Base-by-base conservation (phyloP, 345 rosid genomes). In the Citrus sp. region DNA sequence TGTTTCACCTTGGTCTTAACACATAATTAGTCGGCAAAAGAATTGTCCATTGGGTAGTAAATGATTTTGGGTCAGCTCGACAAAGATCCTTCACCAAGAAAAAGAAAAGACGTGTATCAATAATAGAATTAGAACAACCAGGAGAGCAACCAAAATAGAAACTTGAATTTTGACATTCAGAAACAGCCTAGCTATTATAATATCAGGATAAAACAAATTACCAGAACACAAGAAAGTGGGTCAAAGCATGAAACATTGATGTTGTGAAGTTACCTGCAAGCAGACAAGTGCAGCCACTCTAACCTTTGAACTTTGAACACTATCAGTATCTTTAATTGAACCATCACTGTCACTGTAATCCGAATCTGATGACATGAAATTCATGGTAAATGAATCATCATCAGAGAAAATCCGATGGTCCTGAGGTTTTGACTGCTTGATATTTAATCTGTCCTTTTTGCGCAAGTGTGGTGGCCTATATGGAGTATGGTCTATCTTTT, bases 381-480 rank as follows among this genome's bases (percentile, higher is more conserved):
- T 93, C 38, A 81, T 66, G n/a, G 63, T 74, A 71, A 80, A 85
- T 85, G 89, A 80, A 83, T 87, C 93, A 55, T 82, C 84, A 82
- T 83, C 86, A 73, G 89, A 80, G 66, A 73, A 79, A 82, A 82
- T 70, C 61, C 13, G 80, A 78, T 86, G 71, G 80, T 87, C 89
- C 79, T 35, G 67, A 70, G 85, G 74, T 82, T 78, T 84, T 13
- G 82, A 77, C 83, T 73, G 86, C 83, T 83, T 87, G 74, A 77
- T 67, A 70, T 62, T 78, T 62, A 82, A 74, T 78, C 71, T 81
- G 24, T 87, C 93, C 85, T 79, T 92, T 84, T 91, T 90, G 79
- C 99, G 90, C 86, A 93, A 84, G 84, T 93, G 99, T 9, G 98
- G 98, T 84, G 99, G 99, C 85, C 94, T 88, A 83, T 92, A 93